Percentiles rank a stretch among this genome's conserved stretches.
Conservation (phyloP, 2,329 filamentous ascomycete genomes). For the Hypoxylon sp. region DNA sequence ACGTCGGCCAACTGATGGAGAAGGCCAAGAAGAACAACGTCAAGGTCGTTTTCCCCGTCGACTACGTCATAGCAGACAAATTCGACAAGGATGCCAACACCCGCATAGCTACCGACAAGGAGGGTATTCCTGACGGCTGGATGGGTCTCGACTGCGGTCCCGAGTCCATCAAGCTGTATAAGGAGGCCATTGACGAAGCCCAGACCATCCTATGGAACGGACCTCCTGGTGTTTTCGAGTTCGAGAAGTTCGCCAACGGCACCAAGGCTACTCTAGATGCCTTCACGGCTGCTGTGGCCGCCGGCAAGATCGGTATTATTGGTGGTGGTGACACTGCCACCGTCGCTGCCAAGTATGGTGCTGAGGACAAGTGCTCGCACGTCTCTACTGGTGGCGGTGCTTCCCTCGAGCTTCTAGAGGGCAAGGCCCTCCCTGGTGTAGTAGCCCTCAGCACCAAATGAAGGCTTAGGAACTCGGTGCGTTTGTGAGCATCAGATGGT, state of each 20-base stretch:
- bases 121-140: constrained; percentile 96
- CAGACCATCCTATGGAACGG: constrained; percentile 99
- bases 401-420: constrained; percentile 95
- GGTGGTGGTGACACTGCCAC: constrained; percentile 98
- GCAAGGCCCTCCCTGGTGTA: constrained; percentile 97
- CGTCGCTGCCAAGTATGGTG: constrained; percentile 96
- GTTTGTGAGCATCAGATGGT: constrained; percentile 23
- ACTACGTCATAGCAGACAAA: constrained; percentile 97
- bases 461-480: constrained; percentile 50
- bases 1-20: constrained; percentile 86
- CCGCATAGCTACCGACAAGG: constrained; percentile 85
- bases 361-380: constrained; percentile 97
- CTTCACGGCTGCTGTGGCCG: constrained; percentile 83
- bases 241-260: constrained; percentile 91
- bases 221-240: constrained; percentile 96
- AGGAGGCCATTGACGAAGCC: constrained; percentile 86
- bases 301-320: constrained; percentile 97
- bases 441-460: constrained; percentile 86
- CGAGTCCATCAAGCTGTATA: constrained; percentile 89
- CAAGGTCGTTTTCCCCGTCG: constrained; percentile 92
- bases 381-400: constrained; percentile 98
- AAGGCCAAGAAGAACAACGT: constrained; percentile 98
- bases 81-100: constrained; percentile 88
- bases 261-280: constrained; percentile 95
- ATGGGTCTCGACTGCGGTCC: constrained; percentile 97